Evolutionary conservation across 768 basidiomycete genomes (phyloP).

Genomic region (Omphalotus guepiniiformis): DNA sequence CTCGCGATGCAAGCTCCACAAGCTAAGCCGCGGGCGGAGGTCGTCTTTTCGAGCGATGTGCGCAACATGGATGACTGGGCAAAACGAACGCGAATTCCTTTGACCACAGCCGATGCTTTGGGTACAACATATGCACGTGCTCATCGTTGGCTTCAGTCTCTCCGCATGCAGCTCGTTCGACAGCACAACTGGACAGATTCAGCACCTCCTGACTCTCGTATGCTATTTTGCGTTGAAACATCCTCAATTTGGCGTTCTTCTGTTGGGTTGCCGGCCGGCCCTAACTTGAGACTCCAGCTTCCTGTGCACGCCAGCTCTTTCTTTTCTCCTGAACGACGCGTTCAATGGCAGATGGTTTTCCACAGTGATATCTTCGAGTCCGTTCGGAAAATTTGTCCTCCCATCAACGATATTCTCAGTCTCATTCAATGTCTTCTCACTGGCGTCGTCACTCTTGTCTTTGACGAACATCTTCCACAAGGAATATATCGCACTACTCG

Average conservation of each 20-base stretch:
- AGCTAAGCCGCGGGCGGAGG: conserved; percentile 41
- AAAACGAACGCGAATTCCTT: conserved; percentile 68
- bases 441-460: conserved; percentile 65
- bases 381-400: conserved; percentile 61
- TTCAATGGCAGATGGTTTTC: conserved; percentile 91
- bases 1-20: conserved; percentile 6
- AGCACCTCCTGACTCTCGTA: conserved; percentile 54
- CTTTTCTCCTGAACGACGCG: conserved; percentile 78
- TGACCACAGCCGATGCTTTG: conserved; percentile 79
- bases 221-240: conserved; percentile 78
- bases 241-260: conserved; percentile 76
- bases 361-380: conserved; percentile 74
- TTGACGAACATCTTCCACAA: conserved; percentile 70
- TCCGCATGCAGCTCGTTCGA: conserved; percentile 60
- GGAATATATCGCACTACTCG: conserved; percentile 72
- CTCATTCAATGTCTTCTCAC: conserved; percentile 71
- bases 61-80: conserved; percentile 84
- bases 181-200: conserved; percentile 69
- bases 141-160: conserved; percentile 66
- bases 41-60: conserved; percentile 78
- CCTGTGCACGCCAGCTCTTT: conserved; percentile 80
- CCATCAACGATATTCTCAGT: conserved; percentile 65
- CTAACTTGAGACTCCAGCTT: conserved; percentile 66
- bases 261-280: conserved; percentile 71
- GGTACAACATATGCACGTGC: conserved; percentile 78